Evolutionary conservation across 148 eudicot species (phyloP).

Genomic region (Camellia granthamiana): DNA sequence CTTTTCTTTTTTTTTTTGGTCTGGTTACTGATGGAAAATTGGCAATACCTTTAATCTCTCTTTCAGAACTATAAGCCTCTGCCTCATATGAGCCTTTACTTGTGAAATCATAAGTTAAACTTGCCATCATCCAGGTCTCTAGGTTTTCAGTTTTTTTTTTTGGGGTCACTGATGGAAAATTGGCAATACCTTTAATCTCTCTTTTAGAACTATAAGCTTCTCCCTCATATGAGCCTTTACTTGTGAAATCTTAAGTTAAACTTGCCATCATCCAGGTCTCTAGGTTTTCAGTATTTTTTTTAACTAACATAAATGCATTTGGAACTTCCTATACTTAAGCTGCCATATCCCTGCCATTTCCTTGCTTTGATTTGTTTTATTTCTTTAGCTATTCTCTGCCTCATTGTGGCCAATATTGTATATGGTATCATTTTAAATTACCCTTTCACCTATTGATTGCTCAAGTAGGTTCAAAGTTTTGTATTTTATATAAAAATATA

Average conservation of each 20-base stretch:
- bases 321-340: neutral
- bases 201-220: neutral
- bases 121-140: constrained; percentile 2
- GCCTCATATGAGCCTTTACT: neutral
- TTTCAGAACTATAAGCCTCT: neutral
- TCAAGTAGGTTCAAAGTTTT: neutral
- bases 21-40: neutral
- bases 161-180: neutral
- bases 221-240: neutral
- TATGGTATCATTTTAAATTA: neutral
- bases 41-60: constrained; percentile 1
- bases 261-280: constrained; percentile 2
- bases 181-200: constrained; percentile 1
- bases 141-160: neutral
- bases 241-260: neutral
- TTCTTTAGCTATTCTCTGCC: neutral
- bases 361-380: neutral
- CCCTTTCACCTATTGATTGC: neutral
- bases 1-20: neutral
- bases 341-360: neutral
- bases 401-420: neutral
- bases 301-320: neutral
- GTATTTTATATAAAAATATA: neutral
- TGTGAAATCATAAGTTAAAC: neutral
- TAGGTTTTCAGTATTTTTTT: neutral